Conservation (phyloP, 1,139 yeast species). For the Casaregolazyma suthepensis region DNA sequence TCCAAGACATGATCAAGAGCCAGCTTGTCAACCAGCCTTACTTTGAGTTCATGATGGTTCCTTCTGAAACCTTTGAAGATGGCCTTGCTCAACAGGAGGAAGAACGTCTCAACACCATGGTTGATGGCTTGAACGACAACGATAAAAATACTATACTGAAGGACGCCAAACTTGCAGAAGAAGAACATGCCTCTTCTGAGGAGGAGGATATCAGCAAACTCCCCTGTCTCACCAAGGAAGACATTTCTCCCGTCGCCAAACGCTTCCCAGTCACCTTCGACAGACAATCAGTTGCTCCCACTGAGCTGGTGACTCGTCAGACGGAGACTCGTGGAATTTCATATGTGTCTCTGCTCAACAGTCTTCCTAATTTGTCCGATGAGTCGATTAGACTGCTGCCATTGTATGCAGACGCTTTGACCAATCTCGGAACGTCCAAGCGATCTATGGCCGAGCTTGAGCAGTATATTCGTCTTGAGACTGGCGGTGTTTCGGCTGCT, state of each 20-base stretch:
- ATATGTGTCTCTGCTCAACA: conserved; percentile 18
- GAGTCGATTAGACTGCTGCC: conserved; percentile 66
- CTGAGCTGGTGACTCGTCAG: conserved; percentile 28
- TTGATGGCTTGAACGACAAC: conserved; percentile 42
- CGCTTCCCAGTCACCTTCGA: conserved; percentile 22
- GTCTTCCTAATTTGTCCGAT: conserved; percentile 46
- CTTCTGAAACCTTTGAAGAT: conserved; percentile 50
- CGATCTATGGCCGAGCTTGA: conserved; percentile 77
- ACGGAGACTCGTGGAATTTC: conserved; percentile 32
- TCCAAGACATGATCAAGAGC: conserved; percentile 51
- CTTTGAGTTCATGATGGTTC: conserved; percentile 73
- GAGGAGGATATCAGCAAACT: conserved; percentile 67
- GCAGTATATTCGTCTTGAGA: conserved; percentile 69
- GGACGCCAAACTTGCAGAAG: conserved; percentile 51
- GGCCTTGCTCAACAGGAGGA: conserved; percentile 51
- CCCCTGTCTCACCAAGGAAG: conserved; percentile 68
- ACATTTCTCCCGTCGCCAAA: conserved; percentile 60
- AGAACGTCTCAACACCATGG: conserved; percentile 42
- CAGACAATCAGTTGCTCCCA: conserved; percentile 15
- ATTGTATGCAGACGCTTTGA: conserved; percentile 69
- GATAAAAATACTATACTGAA: conserved; percentile 56
- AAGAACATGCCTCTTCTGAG: conserved; percentile 47
- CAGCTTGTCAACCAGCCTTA: conserved; percentile 49
- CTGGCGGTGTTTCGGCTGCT: conserved; percentile 76
- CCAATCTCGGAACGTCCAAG: conserved; percentile 72